Evolutionary conservation across 345 rosid species (phyloP).

Genomic region (Brassica incana): DNA sequence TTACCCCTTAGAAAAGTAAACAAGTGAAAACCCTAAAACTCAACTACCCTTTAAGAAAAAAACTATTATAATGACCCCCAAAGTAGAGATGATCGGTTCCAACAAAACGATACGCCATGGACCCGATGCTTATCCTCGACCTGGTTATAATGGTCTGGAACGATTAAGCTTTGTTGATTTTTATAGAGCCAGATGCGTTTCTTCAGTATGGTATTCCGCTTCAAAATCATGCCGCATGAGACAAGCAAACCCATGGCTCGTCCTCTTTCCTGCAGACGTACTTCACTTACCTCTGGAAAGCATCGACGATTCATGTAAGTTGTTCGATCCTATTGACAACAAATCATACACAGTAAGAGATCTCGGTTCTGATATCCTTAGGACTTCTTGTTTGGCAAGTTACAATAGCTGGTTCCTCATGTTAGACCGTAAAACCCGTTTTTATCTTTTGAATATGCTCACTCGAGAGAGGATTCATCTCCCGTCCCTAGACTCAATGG

Average conservation of each 20-base stretch:
- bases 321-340: neutral
- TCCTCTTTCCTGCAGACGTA: neutral
- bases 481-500: neutral
- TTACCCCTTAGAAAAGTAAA: too few relatives aligned
- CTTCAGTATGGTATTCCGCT: neutral
- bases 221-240: neutral
- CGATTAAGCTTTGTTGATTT: neutral
- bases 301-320: neutral
- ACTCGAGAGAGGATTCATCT: constrained; percentile 2
- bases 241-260: neutral
- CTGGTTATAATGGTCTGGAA: neutral
- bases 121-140: neutral
- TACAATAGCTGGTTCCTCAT: constrained; percentile 13
- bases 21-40: neutral
- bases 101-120: neutral
- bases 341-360: neutral
- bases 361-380: neutral
- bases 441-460: neutral
- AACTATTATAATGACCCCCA: neutral
- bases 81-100: neutral
- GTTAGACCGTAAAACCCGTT: neutral
- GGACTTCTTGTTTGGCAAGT: neutral
- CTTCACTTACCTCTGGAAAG: neutral
- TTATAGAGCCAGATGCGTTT: neutral
- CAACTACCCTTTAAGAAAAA: neutral